Base-by-base conservation (phyloP, 352 stramenopile species). In the Globisporangium abappressorium region DNA sequence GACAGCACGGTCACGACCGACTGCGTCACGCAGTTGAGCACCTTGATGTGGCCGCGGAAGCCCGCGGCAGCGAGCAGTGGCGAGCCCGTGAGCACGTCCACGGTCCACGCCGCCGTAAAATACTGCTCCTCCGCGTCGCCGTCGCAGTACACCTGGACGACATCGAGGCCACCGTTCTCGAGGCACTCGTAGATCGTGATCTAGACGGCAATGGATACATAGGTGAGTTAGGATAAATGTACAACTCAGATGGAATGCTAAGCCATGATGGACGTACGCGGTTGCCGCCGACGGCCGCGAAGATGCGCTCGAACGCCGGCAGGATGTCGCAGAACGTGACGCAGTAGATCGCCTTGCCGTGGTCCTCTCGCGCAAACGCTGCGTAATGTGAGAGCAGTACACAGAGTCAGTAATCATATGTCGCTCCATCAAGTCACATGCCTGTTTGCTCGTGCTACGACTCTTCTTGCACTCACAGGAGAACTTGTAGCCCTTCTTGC, bases 21-120 rank as follows among this genome's bases (percentile, higher is more conserved):
- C 66, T 93, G 85, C 18, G 81, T 93, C 54, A 90, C 80, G 63
- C 78, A 80, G 66, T 95, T 92, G 60, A 97, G 86, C 47, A 97
- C 75, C 62, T 96, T 96, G 64, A 95, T 92, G 60, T 94, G 75
- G 30, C 88, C 88, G 9, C 84, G 82, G 28, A 87, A 80, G 5
- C 88, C 87, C 0, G 76, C 88, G 18, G 84, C 84, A 14, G 85
- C 84, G 7, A 96, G 81, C 24, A 97, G 68, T 15, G 88, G 88
- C 18, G 82, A 85, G 3, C 78, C 86, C 0, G 77, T 89, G 60
- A 90, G 72, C 66, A 92, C 77, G 58, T 91, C 84, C 24, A 90
- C 78, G 0, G 84, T 93, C 89, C 89, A 97, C 14, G 82, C 81
- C 5, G 83, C 75, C 20, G 84, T 87, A 60, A 91, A 96, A 57